Evolutionary conservation across 305 asterid species (phyloP), one percentile per base, ranked within the genome.

Genomic region (Euphrasia arctica): DNA sequence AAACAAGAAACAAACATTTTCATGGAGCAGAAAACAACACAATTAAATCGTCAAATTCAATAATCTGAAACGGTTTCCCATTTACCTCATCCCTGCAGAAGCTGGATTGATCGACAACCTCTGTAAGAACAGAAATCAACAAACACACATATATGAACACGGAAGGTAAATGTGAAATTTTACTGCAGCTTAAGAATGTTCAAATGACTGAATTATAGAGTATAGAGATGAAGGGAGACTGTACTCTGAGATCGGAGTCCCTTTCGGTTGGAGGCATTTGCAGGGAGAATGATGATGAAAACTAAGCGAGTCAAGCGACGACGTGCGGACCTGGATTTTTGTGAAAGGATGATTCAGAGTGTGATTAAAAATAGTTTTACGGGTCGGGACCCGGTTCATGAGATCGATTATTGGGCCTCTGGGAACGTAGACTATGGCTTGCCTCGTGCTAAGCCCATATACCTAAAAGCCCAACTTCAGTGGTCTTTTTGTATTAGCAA

Each of bases 71-170:
- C 9, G 11, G 14, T 34, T 52, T 49, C 5, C 14, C 1, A 1
- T 68, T 77, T 72, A 89, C 95, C 95, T 83, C 83, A 78, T 86
- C 27, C 85, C 87, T 56, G 74, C 56, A 68, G 82, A 66, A 64
- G 71, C 69, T 7, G 82, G 70, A 58, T 72, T 75, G 60, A 58
- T 68, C 27, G 93, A 85, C 50, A 85, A 68, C 61, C 91, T 78
- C 93, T 89, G 87, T 49, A 71, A 43, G 59, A 36, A 6, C 22
- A 69, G 54, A 61, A 43, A 29, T 31, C 7, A 62, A 31, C 56
- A 15, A 65, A 43, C 15, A 62, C 64, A 72, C 14, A 72, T n/a
- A 48, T 6, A 48, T 12, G 56, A 57, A 2, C 5, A 65, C 54
- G 62, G 43, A 3, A 25, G 25, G 27, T 25, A 18, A n/a, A 39